Evolutionary conservation across 2,329 filamentous ascomycete species (phyloP).

Genomic region (Stemphylium vesicarium): DNA sequence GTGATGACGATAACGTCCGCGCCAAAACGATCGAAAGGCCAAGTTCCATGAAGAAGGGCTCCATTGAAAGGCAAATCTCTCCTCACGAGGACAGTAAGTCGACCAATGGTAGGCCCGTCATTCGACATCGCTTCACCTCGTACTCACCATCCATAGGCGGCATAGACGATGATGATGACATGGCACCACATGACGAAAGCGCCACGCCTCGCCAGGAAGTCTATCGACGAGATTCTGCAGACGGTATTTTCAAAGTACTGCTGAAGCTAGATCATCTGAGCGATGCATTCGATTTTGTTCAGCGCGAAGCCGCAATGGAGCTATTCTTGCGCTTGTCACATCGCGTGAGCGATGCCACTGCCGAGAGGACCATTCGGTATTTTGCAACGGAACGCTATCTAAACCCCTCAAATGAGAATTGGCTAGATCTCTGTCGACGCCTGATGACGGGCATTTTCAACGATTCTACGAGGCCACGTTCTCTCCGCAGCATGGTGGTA

Average conservation of each 20-base stretch:
- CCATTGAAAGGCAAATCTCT: conserved; percentile 10
- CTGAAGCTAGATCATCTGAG: conserved; percentile 38
- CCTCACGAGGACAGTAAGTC: conserved; percentile 16
- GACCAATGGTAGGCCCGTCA: conserved; percentile 9
- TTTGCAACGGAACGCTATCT: conserved; percentile 73
- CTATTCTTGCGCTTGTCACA: conserved; percentile 69
- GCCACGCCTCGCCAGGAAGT: conserved; percentile 11
- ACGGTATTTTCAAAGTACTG: conserved; percentile 37
- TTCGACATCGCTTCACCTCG: not conserved
- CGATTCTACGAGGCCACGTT: conserved; percentile 65
- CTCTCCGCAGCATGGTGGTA: conserved; percentile 68
- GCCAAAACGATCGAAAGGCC: conserved; percentile 32
- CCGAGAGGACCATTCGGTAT: conserved; percentile 69
- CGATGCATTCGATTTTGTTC: conserved; percentile 60
- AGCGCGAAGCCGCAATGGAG: conserved; percentile 69
- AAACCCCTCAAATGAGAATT: conserved; percentile 72
- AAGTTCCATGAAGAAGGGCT: conserved; percentile 54
- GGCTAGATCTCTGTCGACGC: conserved; percentile 68
- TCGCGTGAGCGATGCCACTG: conserved; percentile 69
- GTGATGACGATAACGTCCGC: conserved; percentile 35
- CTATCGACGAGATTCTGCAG: conserved; percentile 25
- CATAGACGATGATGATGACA: conserved; percentile 21
- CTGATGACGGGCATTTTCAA: conserved; percentile 70
- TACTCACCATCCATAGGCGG: conserved; percentile 14
- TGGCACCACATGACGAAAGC: conserved; percentile 19